phyloP scores from a whole-genome alignment of 257 asterid genomes.

The Penstemon newberryi region DNA sequence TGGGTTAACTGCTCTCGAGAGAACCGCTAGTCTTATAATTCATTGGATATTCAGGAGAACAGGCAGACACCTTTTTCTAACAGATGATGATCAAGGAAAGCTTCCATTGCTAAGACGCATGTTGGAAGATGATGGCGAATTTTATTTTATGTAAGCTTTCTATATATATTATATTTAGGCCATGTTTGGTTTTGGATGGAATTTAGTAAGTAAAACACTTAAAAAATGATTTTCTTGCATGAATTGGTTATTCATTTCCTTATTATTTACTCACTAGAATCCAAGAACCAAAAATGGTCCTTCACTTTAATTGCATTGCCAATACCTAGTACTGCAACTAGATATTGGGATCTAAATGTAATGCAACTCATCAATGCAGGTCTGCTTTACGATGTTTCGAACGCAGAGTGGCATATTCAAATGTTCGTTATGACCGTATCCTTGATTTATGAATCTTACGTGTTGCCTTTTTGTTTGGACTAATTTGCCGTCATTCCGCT shows the following conservation, averaged over 20 bases:
- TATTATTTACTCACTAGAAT: no score
- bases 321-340: conserved; percentile 13
- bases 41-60: conserved; percentile 96
- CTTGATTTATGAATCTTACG: conserved; percentile 29
- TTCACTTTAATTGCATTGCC: conserved; percentile 19
- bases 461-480: conserved; percentile 9
- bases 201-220: no score
- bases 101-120: conserved; percentile 85
- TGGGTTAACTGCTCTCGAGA: conserved; percentile 87
- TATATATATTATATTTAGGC: neutral
- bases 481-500: neutral
- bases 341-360: neutral
- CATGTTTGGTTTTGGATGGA: no score
- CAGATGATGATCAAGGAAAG: conserved; percentile 78
- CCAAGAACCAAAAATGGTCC: neutral
- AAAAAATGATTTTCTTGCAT: no score
- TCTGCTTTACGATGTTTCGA: conserved; percentile 76
- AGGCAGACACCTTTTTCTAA: conserved; percentile 92
- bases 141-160: conserved; percentile 63
- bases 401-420: conserved; percentile 92
- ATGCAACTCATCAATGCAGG: conserved; percentile 50
- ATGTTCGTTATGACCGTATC: conserved; percentile 97
- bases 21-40: conserved; percentile 62
- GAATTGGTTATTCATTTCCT: no score
- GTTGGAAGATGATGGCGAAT: conserved; percentile 72